phyloP scores from a whole-genome alignment of 768 basidiomycete species.

The Tricholoma terreum region DNA sequence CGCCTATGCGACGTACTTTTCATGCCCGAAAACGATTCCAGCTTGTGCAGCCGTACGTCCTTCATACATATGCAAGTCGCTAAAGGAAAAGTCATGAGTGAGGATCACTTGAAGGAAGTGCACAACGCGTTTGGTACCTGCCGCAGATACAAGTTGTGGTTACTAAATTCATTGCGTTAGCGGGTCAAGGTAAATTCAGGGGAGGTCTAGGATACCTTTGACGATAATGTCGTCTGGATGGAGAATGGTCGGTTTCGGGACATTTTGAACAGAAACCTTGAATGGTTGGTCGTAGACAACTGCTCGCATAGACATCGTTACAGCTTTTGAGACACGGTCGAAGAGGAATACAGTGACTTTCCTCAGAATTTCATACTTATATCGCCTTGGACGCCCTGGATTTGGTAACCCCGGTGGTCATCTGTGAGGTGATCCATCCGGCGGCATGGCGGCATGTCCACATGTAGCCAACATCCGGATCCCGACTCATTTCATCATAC shows the following conservation, averaged over 20 bases:
- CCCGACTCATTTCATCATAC: no score
- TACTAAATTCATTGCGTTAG: slow-evolving; percentile 24
- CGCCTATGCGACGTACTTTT: slow-evolving; percentile 35
- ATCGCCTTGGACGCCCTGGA: neutral
- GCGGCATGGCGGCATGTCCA: no score
- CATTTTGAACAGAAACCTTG: slow-evolving; percentile 43
- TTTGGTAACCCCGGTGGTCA: no score
- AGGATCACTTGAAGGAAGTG: neutral
- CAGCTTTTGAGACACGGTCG: neutral
- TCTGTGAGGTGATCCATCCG: no score
- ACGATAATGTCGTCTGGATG: slow-evolving; percentile 56
- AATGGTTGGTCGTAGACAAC: slow-evolving; percentile 54
- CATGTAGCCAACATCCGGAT: no score
- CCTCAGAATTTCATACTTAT: neutral
- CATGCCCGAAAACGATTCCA: slow-evolving; percentile 53
- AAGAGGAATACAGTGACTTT: no score
- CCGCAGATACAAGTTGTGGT: slow-evolving; percentile 53
- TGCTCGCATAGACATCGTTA: slow-evolving; percentile 40
- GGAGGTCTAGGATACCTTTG: slow-evolving; percentile 28
- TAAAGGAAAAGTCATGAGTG: slow-evolving; percentile 10
- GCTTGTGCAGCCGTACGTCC: slow-evolving; percentile 48
- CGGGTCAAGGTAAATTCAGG: neutral
- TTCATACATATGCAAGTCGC: slow-evolving; percentile 57
- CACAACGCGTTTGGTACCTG: slow-evolving; percentile 27
- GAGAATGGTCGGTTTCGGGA: slow-evolving; percentile 43